Evolutionary conservation across 1,284 basidiomycete species (phyloP).

Genomic region (Austroboletus rostrupii): DNA sequence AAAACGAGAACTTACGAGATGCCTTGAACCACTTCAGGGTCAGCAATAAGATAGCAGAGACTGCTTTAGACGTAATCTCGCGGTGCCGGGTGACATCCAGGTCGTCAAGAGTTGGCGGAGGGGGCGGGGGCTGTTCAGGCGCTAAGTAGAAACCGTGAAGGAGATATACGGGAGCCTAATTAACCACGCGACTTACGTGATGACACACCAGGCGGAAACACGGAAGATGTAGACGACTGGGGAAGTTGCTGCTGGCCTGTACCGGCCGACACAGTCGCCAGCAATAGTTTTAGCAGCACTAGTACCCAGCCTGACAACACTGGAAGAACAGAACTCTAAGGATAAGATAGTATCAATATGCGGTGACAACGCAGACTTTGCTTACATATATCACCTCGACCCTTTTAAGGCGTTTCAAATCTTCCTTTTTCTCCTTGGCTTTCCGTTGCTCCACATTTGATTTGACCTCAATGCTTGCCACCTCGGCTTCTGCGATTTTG

Average conservation of each 20-base stretch:
- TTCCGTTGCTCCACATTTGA: conserved; percentile 54
- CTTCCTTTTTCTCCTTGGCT: conserved; percentile 67
- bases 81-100: conserved; percentile 93
- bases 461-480: conserved; percentile 53
- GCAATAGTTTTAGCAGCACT: conserved; percentile 82
- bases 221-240: conserved; percentile 58
- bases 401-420: conserved; percentile 79
- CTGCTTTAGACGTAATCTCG: conserved; percentile 96
- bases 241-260: conserved; percentile 51
- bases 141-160: conserved; percentile 34
- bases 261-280: conserved; percentile 84
- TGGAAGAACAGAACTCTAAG: conserved; percentile 73
- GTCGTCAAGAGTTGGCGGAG: conserved; percentile 87
- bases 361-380: neutral
- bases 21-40: conserved; percentile 98
- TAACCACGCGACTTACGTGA: conserved; percentile 49
- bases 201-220: conserved; percentile 65
- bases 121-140: conserved; percentile 58
- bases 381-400: conserved; percentile 91
- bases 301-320: conserved; percentile 84
- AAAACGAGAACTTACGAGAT: conserved; percentile 63
- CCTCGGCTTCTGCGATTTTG: conserved; percentile 65
- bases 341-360: conserved; percentile 4
- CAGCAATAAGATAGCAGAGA: conserved; percentile 90
- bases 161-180: conserved; percentile 1